A percentile compares a stretch with the other conserved stretches of the same genome.
These are phyloP conservation scores for Anethum foeniculum DNA, from an alignment of 140 eudicot species.

Conservation along the genomic window DNA sequence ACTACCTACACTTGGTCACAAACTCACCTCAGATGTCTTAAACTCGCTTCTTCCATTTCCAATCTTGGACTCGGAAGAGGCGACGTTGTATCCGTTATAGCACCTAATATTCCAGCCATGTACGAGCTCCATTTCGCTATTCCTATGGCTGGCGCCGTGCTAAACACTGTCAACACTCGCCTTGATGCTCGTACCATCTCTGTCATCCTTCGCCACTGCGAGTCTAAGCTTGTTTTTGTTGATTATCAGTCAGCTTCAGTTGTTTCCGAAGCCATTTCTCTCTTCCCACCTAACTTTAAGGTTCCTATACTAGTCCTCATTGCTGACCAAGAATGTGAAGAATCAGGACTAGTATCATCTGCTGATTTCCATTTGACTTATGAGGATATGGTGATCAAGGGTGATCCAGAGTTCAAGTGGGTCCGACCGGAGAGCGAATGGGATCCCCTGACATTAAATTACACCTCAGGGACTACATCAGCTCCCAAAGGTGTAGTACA, in stretches of 20 bases:
- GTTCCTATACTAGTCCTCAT: constrained; percentile 42
- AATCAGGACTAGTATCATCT: neutral
- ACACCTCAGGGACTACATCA: constrained; percentile 80
- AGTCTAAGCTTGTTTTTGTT: constrained; percentile 55
- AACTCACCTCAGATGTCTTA: constrained; percentile 48
- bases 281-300: constrained; percentile 22
- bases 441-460: constrained; percentile 71
- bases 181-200: constrained; percentile 48
- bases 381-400: constrained; percentile 36
- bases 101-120: constrained; percentile 71
- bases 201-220: constrained; percentile 42
- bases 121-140: constrained; percentile 74
- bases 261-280: constrained; percentile 30
- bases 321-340: constrained; percentile 10
- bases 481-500: constrained; percentile 76
- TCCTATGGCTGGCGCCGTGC: constrained; percentile 70
- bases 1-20: constrained; percentile 53
- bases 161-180: constrained; percentile 58
- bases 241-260: constrained; percentile 31
- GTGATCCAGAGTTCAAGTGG: constrained; percentile 49
- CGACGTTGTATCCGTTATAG: constrained; percentile 61
- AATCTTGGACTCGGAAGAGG: constrained; percentile 27
- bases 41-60: constrained; percentile 40
- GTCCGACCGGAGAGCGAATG: constrained; percentile 47
- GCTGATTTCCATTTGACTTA: constrained; percentile 19